phyloP scores from a whole-genome alignment of 2,329 filamentous ascomycete genomes.

The Diaporthe caulivora region DNA sequence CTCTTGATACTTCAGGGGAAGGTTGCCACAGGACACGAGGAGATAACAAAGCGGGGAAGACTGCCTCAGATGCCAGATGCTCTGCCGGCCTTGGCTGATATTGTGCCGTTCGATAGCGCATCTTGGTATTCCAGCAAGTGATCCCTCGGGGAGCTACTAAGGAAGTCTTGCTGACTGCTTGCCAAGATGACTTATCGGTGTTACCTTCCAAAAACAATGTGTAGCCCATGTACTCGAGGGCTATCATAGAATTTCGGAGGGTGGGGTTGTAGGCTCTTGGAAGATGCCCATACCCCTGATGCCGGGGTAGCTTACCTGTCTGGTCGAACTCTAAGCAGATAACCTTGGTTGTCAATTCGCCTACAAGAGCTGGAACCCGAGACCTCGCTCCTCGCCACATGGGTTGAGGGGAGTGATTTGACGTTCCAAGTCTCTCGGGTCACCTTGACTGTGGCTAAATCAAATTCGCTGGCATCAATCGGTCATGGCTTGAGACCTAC shows the following conservation, averaged over 20 bases:
- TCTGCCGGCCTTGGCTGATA: not conserved
- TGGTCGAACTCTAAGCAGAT: not conserved
- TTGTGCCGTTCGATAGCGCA: not conserved
- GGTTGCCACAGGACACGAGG: not conserved
- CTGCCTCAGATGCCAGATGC: not conserved
- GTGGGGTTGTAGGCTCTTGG: not conserved
- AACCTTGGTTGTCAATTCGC: no score
- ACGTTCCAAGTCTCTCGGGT: no score
- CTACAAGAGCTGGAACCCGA: no score
- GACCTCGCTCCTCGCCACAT: no score
- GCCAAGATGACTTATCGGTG: conserved; percentile 9
- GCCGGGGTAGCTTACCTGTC: not conserved
- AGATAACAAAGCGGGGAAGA: conserved; percentile 3
- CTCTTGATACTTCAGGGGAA: no score
- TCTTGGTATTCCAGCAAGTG: not conserved
- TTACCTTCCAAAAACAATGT: not conserved
- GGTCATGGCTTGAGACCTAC: no score
- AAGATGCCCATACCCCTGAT: not conserved
- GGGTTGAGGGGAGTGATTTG: no score
- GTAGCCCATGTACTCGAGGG: not conserved
- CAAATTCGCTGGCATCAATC: no score
- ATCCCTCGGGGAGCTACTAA: not conserved
- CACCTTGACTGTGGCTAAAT: no score
- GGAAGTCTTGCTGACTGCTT: not conserved
- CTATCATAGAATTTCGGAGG: not conserved